A percentile compares a stretch with the other conserved stretches of the same genome.
These are phyloP conservation scores for Tanozyma kutaoensis DNA, from an alignment of 805 yeast genomes.

Conservation along the genomic window DNA sequence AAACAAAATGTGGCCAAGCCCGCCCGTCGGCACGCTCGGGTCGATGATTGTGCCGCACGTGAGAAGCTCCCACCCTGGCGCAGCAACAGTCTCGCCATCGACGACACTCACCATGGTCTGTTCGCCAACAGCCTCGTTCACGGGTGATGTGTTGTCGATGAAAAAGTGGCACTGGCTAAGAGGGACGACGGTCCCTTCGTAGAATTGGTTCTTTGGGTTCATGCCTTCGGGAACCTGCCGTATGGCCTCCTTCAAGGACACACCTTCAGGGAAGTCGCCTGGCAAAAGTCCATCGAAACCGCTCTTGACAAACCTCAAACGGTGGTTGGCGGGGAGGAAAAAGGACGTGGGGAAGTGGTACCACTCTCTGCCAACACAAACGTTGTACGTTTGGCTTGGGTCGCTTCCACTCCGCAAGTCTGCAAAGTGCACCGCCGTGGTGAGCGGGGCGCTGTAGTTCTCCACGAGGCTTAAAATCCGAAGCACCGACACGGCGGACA, in stretches of 20 bases:
- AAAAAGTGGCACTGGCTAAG: conserved; percentile 51
- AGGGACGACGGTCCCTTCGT: conserved; percentile 37
- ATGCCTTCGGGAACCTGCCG: conserved; percentile 45
- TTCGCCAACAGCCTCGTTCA: neutral
- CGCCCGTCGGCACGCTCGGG: no score
- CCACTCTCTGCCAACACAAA: conserved; percentile 95
- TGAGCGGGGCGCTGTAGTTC: conserved; percentile 66
- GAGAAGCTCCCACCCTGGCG: conserved; percentile 33
- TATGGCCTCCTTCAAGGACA: conserved; percentile 14
- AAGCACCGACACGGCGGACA: conserved; percentile 18
- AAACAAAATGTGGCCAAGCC: no score
- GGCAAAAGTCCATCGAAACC: conserved; percentile 85
- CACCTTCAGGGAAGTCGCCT: conserved; percentile 58
- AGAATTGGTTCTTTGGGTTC: conserved; percentile 66
- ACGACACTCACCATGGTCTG: neutral
- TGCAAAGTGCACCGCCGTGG: conserved; percentile 24
- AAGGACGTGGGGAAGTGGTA: conserved; percentile 84
- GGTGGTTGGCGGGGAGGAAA: conserved; percentile 50
- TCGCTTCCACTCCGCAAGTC: conserved; percentile 5
- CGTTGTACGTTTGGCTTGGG: conserved; percentile 31
- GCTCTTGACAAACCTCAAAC: conserved; percentile 57
- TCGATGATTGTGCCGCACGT: conserved; percentile 39
- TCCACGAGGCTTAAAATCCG: conserved; percentile 47
- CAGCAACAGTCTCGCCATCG: conserved; percentile 7
- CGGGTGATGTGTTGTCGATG: conserved; percentile 32